Evolutionary conservation across 2,329 filamentous ascomycete genomes (phyloP).

Genomic region (Simplicillium sp.): DNA sequence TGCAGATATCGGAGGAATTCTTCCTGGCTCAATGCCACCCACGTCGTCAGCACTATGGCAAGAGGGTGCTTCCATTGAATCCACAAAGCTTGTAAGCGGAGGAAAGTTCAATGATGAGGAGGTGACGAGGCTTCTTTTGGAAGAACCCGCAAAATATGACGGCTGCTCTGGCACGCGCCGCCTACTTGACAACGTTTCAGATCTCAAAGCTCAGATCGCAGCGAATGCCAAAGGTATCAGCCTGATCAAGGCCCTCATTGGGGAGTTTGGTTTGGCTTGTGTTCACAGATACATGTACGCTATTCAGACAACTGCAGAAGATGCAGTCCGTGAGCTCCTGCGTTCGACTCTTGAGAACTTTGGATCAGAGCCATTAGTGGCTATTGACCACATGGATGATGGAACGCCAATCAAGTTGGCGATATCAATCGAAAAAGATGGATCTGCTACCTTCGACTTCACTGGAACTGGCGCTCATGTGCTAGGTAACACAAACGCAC

Average conservation of each 20-base stretch:
- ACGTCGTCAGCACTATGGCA: constrained; percentile 57
- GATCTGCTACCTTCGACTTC: constrained; percentile 60
- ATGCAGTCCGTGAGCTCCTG: constrained; percentile 19
- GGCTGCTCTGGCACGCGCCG: constrained; percentile 74
- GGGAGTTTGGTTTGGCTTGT: constrained; percentile 61
- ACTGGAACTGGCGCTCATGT: constrained; percentile 20
- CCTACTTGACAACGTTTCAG: constrained; percentile 74
- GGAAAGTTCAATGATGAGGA: constrained; percentile 71
- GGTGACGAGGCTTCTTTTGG: constrained; percentile 61
- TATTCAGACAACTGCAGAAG: constrained; percentile 31
- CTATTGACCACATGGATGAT: constrained; percentile 67
- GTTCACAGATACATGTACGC: constrained; percentile 51
- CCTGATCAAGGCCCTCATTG: constrained; percentile 60
- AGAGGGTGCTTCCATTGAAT: constrained; percentile 56
- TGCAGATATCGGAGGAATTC: constrained; percentile 63
- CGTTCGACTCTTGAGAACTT: constrained; percentile 8
- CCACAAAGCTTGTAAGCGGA: constrained; percentile 63
- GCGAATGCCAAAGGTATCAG: constrained; percentile 80
- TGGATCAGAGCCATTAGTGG: constrained; percentile 13
- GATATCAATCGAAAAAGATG: constrained; percentile 63
- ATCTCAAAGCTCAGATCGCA: constrained; percentile 78
- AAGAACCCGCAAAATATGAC: constrained; percentile 63
- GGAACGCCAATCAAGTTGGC: constrained; percentile 68
- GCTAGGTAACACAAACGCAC: constrained; percentile 23
- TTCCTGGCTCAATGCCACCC: constrained; percentile 76